A percentile compares a stretch with the other conserved stretches of the same genome.
phyloP scores from a whole-genome alignment of 768 basidiomycete species.

The Termitomyces sp. region DNA sequence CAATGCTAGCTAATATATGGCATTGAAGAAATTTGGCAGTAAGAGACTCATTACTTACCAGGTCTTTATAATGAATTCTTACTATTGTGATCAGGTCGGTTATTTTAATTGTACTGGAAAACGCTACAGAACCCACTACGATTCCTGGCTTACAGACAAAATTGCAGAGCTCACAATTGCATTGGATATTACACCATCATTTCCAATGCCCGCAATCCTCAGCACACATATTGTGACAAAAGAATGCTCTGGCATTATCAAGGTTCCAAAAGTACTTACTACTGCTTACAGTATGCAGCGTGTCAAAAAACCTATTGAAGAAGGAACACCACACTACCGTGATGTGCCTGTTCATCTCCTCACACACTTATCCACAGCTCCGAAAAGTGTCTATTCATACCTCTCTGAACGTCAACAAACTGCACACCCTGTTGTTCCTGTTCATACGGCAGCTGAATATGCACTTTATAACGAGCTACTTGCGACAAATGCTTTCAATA shows the following conservation, averaged over 20 bases:
- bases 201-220: background rate
- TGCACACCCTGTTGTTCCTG: background rate
- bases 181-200: background rate
- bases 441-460: background rate
- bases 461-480: background rate
- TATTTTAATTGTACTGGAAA: constrained; percentile 6
- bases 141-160: background rate
- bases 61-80: background rate
- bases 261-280: background rate
- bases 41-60: background rate
- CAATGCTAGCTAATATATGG: background rate
- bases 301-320: background rate
- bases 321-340: background rate
- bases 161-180: background rate
- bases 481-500: background rate
- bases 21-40: constrained; percentile 1
- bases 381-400: background rate
- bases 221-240: background rate
- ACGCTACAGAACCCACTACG: background rate
- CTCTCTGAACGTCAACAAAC: background rate
- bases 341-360: background rate
- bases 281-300: background rate
- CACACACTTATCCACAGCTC: background rate
- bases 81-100: background rate
- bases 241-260: background rate